Evolutionary conservation across 345 rosid species (phyloP).

Genomic region (Pistacia integerrima): DNA sequence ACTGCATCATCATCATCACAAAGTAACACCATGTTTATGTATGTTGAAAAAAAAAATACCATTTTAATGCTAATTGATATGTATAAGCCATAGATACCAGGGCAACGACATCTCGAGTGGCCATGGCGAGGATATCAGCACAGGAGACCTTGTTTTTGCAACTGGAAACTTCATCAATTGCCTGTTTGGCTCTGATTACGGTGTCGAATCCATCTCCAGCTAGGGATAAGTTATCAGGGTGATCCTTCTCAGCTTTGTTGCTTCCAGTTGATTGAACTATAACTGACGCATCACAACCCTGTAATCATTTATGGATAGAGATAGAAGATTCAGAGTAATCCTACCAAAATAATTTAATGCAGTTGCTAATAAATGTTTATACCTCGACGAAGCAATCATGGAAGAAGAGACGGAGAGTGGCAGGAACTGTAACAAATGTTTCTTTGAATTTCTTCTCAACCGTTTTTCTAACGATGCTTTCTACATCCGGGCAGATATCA

Average conservation of each 20-base stretch:
- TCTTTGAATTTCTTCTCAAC: slow-evolving; percentile 51
- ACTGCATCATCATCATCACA: slow-evolving; percentile 34
- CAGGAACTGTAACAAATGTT: slow-evolving; percentile 76
- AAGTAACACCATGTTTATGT: background rate
- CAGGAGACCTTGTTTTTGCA: slow-evolving; percentile 79
- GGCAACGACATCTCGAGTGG: slow-evolving; percentile 73
- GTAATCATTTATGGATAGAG: background rate
- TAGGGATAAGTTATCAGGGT: slow-evolving; percentile 74
- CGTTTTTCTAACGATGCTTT: slow-evolving; percentile 49
- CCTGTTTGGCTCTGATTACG: slow-evolving; percentile 77
- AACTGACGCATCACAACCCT: slow-evolving; percentile 91
- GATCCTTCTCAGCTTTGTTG: slow-evolving; percentile 81
- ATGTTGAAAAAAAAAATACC: no score
- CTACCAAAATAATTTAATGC: background rate
- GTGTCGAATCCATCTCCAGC: slow-evolving; percentile 95
- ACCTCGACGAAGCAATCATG: slow-evolving; percentile 86
- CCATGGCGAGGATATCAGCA: slow-evolving; percentile 83
- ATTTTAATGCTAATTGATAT: no score
- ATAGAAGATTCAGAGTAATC: background rate
- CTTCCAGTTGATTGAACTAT: slow-evolving; percentile 47
- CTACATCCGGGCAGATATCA: slow-evolving; percentile 66
- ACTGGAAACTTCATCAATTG: slow-evolving; percentile 46
- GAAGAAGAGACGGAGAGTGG: slow-evolving; percentile 85
- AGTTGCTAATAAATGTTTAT: background rate
- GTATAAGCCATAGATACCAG: slow-evolving; percentile 31